Percentiles rank a stretch among this genome's conserved stretches.
phyloP scores from a whole-genome alignment of 768 basidiomycete genomes.

The Tylopilus sp. region DNA sequence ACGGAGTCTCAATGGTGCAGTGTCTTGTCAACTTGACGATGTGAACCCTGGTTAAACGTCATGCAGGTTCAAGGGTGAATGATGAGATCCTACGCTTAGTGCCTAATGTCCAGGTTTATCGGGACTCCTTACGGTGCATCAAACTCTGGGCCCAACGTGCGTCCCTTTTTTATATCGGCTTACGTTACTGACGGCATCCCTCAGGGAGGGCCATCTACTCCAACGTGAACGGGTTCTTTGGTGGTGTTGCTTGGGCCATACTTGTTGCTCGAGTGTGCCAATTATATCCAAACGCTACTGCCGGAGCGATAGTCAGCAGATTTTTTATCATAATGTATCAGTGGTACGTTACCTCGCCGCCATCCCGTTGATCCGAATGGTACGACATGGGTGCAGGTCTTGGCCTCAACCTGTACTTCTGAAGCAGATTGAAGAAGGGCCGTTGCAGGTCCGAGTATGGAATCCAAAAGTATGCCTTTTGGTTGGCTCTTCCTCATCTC shows the following conservation, averaged over 20 bases:
- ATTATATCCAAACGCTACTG: slow-evolving; percentile 90
- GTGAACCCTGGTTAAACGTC: slow-evolving; percentile 10
- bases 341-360: slow-evolving; percentile 65
- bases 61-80: slow-evolving; percentile 85
- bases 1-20: slow-evolving; percentile 83
- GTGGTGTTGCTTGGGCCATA: slow-evolving; percentile 98
- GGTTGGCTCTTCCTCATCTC: too few species aligned
- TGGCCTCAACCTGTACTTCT: slow-evolving; percentile 99
- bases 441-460: slow-evolving; percentile 92
- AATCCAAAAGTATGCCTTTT: slow-evolving; percentile 77
- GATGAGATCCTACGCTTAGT: slow-evolving; percentile 95
- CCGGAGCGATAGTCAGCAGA: slow-evolving; percentile 93
- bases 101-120: slow-evolving; percentile 90
- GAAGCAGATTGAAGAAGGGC: slow-evolving; percentile 95
- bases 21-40: slow-evolving; percentile 3
- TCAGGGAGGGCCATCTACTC: slow-evolving; percentile 94
- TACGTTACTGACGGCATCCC: slow-evolving; percentile 5
- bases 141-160: slow-evolving; percentile 96
- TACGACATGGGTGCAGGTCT: slow-evolving; percentile 52
- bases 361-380: background rate
- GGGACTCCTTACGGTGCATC: slow-evolving; percentile 92
- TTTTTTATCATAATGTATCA: slow-evolving; percentile 99
- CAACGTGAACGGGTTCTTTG: slow-evolving; percentile 96
- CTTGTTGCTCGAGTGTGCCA: slow-evolving; percentile 99
- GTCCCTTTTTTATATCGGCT: slow-evolving; percentile 27